Percentiles rank a stretch among this genome's conserved stretches.
phyloP scores from a whole-genome alignment of 805 yeast species.

The Scheffersomyces coipomensis region DNA sequence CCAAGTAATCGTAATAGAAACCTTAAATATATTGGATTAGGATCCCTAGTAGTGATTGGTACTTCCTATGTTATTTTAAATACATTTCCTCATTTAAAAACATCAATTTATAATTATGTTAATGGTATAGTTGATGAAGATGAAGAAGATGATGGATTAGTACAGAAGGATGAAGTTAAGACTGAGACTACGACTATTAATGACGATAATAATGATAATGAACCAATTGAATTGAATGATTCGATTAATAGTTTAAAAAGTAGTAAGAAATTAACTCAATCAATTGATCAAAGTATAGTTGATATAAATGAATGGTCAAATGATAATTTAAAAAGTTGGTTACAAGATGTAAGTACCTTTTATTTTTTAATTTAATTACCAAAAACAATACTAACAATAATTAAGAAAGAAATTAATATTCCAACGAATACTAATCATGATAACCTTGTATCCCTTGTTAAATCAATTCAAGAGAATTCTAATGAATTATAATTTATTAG shows the following conservation, averaged over 20 bases:
- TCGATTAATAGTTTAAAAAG: background rate
- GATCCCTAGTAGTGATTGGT: constrained; percentile 40
- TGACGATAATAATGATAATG: constrained; percentile 13
- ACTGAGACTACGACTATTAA: no score
- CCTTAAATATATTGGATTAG: constrained; percentile 16
- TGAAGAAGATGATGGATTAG: constrained; percentile 5
- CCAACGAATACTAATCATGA: constrained; percentile 45
- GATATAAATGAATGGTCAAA: constrained; percentile 34
- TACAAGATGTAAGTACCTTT: constrained; percentile 35
- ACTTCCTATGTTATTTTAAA: constrained; percentile 40
- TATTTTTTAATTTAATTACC: background rate
- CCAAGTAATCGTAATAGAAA: background rate
- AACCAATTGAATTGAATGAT: constrained; percentile 20
- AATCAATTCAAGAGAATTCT: constrained; percentile 34
- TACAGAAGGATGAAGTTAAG: background rate
- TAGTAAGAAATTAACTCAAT: constrained; percentile 3
- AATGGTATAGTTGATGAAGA: constrained; percentile 16
- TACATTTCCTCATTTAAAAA: constrained; percentile 50
- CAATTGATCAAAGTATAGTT: constrained; percentile 17
- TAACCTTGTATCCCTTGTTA: constrained; percentile 48
- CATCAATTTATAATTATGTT: constrained; percentile 20
- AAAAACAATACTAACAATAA: constrained; percentile 16
- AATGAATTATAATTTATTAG: constrained; percentile 13
- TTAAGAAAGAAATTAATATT: constrained; percentile 45
- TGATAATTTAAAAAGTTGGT: constrained; percentile 33